Evolutionary conservation across 495 filamentous ascomycete genomes (phyloP), one percentile per base, ranked within the genome.

Genomic region (Haplographium delicatum): DNA sequence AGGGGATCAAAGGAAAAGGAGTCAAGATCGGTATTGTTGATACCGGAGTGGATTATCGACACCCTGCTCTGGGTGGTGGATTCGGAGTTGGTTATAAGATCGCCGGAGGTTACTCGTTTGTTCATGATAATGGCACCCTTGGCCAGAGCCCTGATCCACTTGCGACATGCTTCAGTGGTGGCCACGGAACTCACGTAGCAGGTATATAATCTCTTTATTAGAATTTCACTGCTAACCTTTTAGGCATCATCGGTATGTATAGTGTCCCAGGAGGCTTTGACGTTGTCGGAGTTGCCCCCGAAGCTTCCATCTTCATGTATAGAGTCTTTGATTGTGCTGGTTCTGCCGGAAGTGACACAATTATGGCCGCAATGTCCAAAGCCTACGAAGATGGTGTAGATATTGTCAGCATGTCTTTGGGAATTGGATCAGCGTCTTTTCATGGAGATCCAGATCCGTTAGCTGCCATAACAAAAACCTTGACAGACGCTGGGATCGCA

Each of bases 21-120:
- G 53, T 67, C n/a, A 60, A 57, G 27, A 54, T 67, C 27, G 66
- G 34, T 1, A 62, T 69, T 18, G 54, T 77, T 20, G 72, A 77
- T 49, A 68, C 64, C 19, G 74, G 72, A 2, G 60, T 73, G 40
- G 72, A 76, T 50, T 77, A 75, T 37, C 62, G 37, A n/a, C 72
- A 75, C 41, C 72, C 74, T 1, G 67, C 70, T 19, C 59, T 77
- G 9, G 74, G 74, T 13, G 72, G 69, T 9, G 67, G 69, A 3
- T 65, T 72, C 46, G 74, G 74, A 10, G 56, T 63, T 11, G 70
- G 62, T 8, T 69, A 62, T 46, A 70, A 73, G 58, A 62, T 76
- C 27, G 60, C 57, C 16, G 66, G 65, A 2, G 72, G 71, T 1
- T 65, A 61, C 33, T 62, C 62, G 39, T 68, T 68, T 57, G 60